Evolutionary conservation across 495 filamentous ascomycete genomes (phyloP).

Genomic region (Aspergillus baeticus): DNA sequence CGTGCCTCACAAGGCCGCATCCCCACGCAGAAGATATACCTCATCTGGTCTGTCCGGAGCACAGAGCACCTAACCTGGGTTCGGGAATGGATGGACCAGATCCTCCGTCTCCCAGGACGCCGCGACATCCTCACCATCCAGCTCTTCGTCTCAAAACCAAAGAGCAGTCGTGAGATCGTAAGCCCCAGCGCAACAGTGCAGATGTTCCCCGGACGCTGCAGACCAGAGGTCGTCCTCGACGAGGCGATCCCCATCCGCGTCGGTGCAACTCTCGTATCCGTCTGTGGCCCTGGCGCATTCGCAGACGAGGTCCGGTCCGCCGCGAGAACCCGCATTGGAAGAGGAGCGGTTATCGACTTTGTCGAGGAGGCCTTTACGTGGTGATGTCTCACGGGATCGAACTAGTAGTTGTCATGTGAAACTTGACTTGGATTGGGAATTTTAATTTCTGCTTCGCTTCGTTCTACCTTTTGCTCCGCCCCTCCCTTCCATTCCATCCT

Average conservation of each 20-base stretch:
- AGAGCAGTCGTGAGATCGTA: conserved; percentile 75
- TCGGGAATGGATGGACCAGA: conserved; percentile 91
- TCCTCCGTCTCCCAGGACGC: conserved; percentile 78
- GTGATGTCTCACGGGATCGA: conserved; percentile 33
- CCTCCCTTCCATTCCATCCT: no score
- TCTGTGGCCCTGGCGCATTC: conserved; percentile 87
- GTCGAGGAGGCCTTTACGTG: conserved; percentile 94
- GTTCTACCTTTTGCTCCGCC: no score
- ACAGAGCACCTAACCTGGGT: conserved; percentile 93
- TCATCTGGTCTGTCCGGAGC: conserved; percentile 88
- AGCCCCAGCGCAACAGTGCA: conserved; percentile 79
- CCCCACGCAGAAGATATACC: conserved; percentile 73
- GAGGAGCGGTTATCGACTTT: conserved; percentile 75
- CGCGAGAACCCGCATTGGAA: conserved; percentile 62
- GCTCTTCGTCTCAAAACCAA: conserved; percentile 86
- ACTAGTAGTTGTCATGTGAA: no score
- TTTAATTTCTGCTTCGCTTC: no score
- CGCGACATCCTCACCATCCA: conserved; percentile 80
- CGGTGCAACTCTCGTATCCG: conserved; percentile 80
- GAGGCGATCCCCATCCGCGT: conserved; percentile 74
- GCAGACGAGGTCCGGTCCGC: conserved; percentile 82
- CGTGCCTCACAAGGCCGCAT: conserved; percentile 67
- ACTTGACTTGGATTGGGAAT: no score
- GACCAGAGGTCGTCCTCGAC: conserved; percentile 61
- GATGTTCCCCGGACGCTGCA: conserved; percentile 78